These are phyloP conservation scores for Sugiyamaella mastotermitis DNA, from an alignment of 805 yeast species.

Conservation along the genomic window DNA sequence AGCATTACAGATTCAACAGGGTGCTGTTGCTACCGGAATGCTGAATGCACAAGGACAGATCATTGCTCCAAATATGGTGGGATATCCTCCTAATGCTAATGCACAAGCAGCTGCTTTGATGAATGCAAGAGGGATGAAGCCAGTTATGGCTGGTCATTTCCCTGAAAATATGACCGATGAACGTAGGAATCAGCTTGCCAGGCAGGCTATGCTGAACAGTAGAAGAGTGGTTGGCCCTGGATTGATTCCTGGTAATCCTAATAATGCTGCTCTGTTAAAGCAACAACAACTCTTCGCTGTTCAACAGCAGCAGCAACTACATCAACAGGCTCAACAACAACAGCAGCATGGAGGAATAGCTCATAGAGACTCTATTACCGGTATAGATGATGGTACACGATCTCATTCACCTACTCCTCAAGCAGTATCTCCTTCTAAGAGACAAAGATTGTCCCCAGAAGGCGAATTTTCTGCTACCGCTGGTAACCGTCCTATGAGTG, in stretches of 20 bases:
- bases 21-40: conserved; percentile 11
- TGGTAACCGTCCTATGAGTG: conserved; percentile 12
- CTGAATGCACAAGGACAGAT: conserved; percentile 17
- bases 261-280: conserved; percentile 19
- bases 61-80: conserved; percentile 9
- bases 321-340: conserved; percentile 9
- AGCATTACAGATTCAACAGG: conserved; percentile 32
- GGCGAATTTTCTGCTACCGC: conserved; percentile 19
- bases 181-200: conserved; percentile 24
- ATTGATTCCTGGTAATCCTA: conserved; percentile 15
- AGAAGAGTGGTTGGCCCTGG: conserved; percentile 18
- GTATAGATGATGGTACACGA: conserved; percentile 14
- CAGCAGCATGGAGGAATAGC: conserved; percentile 7
- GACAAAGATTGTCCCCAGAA: conserved; percentile 32
- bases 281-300: conserved; percentile 22
- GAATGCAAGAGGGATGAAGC: conserved; percentile 5
- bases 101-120: conserved; percentile 11
- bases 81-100: conserved; percentile 8
- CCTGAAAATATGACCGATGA: conserved; percentile 23
- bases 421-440: conserved; percentile 29
- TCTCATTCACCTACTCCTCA: conserved; percentile 26
- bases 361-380: conserved; percentile 10
- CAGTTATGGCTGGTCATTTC: conserved; percentile 7
- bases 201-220: conserved; percentile 26
- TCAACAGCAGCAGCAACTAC: conserved; percentile 22